Percentiles rank a stretch among this genome's conserved stretches.
phyloP scores from a whole-genome alignment of 148 eudicot genomes.

The Amaranthus hypochondriacus region DNA sequence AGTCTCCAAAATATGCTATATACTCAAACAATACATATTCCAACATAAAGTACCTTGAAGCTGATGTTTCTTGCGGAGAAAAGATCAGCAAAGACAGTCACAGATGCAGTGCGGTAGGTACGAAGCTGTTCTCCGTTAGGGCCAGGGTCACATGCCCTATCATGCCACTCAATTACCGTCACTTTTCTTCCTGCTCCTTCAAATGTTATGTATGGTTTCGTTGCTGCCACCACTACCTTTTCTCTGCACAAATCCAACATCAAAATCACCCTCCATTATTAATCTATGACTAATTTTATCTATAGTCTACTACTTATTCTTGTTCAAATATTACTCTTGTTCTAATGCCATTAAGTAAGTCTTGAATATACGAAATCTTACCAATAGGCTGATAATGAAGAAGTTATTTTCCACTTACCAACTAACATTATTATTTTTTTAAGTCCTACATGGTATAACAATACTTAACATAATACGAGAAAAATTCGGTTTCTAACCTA shows the following conservation, averaged over 20 bases:
- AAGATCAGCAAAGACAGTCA: constrained; percentile 60
- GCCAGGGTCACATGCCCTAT: constrained; percentile 74
- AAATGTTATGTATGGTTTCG: constrained; percentile 80
- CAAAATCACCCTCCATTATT: neutral
- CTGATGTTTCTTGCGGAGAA: constrained; percentile 89
- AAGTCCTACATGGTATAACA: no score
- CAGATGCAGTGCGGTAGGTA: constrained; percentile 90
- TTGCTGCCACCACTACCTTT: constrained; percentile 74
- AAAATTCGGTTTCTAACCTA: no score
- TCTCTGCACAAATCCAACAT: constrained; percentile 48
- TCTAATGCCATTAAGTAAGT: no score
- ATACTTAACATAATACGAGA: no score
- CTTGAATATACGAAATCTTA: neutral
- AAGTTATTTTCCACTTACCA: no score
- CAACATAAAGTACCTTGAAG: constrained; percentile 51
- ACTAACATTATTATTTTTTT: no score
- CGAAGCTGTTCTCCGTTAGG: constrained; percentile 87
- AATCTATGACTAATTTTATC: no score
- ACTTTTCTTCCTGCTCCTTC: constrained; percentile 75
- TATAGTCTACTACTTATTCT: no score
- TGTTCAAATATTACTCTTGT: no score
- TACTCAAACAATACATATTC: no score
- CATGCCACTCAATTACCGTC: constrained; percentile 94
- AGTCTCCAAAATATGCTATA: no score
- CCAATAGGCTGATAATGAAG: neutral